Conservation (phyloP, 192 early-diverging fungal genomes). For the Anaeromyces robustus region DNA sequence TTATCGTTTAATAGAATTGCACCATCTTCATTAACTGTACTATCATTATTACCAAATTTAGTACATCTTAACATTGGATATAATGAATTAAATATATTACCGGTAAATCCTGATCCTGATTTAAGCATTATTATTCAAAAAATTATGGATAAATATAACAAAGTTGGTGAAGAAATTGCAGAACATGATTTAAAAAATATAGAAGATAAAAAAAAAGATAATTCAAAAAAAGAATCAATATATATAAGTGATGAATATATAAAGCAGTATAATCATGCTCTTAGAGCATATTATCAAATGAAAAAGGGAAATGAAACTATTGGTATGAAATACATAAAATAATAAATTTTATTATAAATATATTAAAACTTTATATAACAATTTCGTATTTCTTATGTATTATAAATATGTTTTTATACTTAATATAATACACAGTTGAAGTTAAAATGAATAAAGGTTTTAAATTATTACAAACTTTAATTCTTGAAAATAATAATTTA, state of each 20-base stretch:
- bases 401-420: constrained; percentile 1
- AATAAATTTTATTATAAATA: too few relatives aligned
- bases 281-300: constrained; percentile 1
- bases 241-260: neutral
- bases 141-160: constrained; percentile 24
- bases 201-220: constrained; percentile 3
- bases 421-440: constrained; percentile 8
- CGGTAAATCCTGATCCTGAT: constrained; percentile 4
- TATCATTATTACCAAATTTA: constrained; percentile 17
- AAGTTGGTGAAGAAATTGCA: constrained; percentile 18
- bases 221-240: neutral
- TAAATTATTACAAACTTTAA: constrained; percentile 14
- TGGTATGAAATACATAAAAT: too few relatives aligned
- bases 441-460: constrained; percentile 18
- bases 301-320: constrained; percentile 1
- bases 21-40: constrained; percentile 20
- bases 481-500: constrained; percentile 23
- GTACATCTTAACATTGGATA: constrained; percentile 19
- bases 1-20: constrained; percentile 28
- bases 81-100: constrained; percentile 20
- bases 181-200: constrained; percentile 11
- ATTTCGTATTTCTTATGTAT: too few relatives aligned
- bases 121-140: constrained; percentile 19
- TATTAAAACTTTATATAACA: too few relatives aligned
- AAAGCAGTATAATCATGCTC: constrained; percentile 3